These are phyloP conservation scores for Trichoderma erinaceum DNA, from an alignment of 495 filamentous ascomycete genomes.

Conservation along the genomic window DNA sequence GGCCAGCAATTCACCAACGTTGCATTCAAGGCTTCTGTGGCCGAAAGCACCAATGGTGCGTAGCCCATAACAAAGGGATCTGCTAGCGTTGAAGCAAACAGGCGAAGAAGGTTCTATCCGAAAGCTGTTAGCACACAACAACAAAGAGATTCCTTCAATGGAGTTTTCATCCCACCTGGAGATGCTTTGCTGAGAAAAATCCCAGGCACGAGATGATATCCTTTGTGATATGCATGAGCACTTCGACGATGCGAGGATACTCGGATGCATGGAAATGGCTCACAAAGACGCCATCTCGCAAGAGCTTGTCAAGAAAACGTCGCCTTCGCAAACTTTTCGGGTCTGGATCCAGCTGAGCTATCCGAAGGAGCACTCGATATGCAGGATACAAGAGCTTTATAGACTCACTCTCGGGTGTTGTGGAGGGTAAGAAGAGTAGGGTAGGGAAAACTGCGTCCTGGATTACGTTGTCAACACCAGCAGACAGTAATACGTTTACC, in stretches of 20 bases:
- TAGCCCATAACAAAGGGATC: constrained; percentile 50
- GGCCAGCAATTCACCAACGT: constrained; percentile 70
- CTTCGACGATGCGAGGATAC: constrained; percentile 42
- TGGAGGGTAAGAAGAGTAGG: constrained; percentile 65
- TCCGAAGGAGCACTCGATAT: constrained; percentile 58
- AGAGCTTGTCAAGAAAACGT: constrained; percentile 42
- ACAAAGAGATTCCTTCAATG: not conserved
- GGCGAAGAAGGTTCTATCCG: constrained; percentile 56
- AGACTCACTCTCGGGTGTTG: constrained; percentile 70
- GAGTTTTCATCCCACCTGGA: constrained; percentile 44
- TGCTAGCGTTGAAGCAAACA: constrained; percentile 41
- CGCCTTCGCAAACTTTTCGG: constrained; percentile 17
- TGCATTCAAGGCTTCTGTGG: constrained; percentile 47
- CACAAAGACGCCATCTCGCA: constrained; percentile 51
- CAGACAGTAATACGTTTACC: constrained; percentile 53
- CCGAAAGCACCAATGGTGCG: constrained; percentile 48
- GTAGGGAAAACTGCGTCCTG: constrained; percentile 69
- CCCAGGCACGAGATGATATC: constrained; percentile 54
- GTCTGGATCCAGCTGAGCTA: constrained; percentile 44
- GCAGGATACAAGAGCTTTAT: constrained; percentile 57
- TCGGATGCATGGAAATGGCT: constrained; percentile 49
- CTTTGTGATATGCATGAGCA: constrained; percentile 53
- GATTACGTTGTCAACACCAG: constrained; percentile 74
- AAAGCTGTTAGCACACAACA: not conserved
- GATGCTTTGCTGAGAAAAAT: constrained; percentile 65